Evolutionary conservation across 257 asterid species (phyloP).

Genomic region (Nicotiana otophora): DNA sequence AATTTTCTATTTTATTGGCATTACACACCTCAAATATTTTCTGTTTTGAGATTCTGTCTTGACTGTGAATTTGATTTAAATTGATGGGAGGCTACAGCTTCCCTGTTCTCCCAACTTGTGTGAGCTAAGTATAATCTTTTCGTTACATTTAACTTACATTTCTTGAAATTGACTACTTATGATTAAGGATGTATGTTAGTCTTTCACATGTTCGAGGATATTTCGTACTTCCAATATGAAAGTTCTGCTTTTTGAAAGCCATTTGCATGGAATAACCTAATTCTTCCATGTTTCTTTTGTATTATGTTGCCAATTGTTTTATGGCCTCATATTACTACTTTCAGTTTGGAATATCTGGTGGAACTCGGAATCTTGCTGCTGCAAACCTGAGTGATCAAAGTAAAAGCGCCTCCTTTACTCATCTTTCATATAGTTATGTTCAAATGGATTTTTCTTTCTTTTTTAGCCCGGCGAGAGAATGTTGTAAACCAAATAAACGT

Average conservation of each 20-base stretch:
- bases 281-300: neutral
- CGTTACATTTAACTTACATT: neutral
- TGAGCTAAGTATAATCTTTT: neutral
- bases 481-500: neutral
- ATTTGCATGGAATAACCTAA: neutral
- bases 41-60: neutral
- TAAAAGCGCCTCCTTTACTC: conserved; percentile 23
- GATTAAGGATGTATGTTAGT: neutral
- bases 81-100: conserved; percentile 1
- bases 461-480: neutral
- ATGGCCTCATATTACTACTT: conserved; percentile 19
- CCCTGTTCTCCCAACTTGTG: neutral
- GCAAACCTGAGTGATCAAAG: conserved; percentile 82
- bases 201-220: neutral
- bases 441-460: neutral
- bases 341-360: conserved; percentile 74
- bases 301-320: neutral
- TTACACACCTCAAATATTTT: neutral
- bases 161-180: neutral
- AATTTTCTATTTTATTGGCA: neutral
- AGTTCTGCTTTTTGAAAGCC: neutral
- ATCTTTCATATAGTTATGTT: neutral
- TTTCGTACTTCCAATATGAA: neutral
- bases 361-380: conserved; percentile 63
- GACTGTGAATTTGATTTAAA: neutral